A percentile compares a stretch with the other conserved stretches of the same genome.
These are phyloP conservation scores for Ceratobasidium sp. DNA, from an alignment of 1,284 basidiomycete genomes.

Conservation along the genomic window DNA sequence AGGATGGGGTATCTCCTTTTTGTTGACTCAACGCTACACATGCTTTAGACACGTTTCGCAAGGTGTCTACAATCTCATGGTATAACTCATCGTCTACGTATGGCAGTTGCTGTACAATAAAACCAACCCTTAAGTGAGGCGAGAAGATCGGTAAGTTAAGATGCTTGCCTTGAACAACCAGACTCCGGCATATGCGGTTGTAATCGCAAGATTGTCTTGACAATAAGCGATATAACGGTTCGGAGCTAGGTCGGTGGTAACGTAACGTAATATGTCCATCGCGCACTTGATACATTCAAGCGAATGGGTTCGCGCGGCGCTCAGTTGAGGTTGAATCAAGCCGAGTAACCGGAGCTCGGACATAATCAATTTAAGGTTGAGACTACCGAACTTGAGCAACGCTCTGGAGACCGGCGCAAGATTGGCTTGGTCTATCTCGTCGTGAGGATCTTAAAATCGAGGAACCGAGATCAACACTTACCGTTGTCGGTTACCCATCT, in stretches of 20 bases:
- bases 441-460: not conserved
- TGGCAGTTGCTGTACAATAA: not conserved
- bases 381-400: constrained; percentile 18
- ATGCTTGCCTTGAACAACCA: constrained; percentile 36
- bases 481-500: constrained; percentile 13
- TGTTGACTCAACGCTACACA: constrained; percentile 3
- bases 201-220: constrained; percentile 21
- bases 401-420: constrained; percentile 3
- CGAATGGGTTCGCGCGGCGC: not conserved
- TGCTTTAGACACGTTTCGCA: not conserved
- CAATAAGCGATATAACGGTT: constrained; percentile 21
- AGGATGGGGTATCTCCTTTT: not conserved
- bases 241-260: constrained; percentile 22
- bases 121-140: not conserved
- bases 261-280: constrained; percentile 1
- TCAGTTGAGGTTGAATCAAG: not conserved
- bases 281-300: constrained; percentile 23
- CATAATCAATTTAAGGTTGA: constrained; percentile 5
- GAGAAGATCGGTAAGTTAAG: not conserved
- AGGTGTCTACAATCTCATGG: not conserved
- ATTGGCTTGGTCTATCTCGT: not conserved
- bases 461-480: not conserved
- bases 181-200: constrained; percentile 28
- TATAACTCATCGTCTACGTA: constrained; percentile 9
- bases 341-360: constrained; percentile 30